Base-by-base conservation (phyloP, 2,329 filamentous ascomycete genomes). In the Colletotrichum cereale region DNA sequence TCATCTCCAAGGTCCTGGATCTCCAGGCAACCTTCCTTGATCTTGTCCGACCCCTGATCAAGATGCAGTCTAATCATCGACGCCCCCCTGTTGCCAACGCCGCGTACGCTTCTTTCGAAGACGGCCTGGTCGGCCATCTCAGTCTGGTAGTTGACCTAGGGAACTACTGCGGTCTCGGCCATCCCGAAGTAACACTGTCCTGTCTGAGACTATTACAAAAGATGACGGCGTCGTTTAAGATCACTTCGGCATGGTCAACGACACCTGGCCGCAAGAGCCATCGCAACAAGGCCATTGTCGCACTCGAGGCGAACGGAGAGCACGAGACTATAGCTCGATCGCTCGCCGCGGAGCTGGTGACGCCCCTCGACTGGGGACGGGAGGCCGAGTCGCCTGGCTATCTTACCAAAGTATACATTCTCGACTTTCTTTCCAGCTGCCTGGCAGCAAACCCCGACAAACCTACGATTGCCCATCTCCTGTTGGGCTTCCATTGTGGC, bases 1-100 rank as follows among this genome's bases (percentile, higher is more conserved):
- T 97, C 58, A 91, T 98, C 80, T 91, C 93, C 71, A 88, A 93
- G 74, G 90, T 97, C 5, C 87, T 98, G 79, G 93, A 95, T 73
- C 88, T 97, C 24, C 96, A 99, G 78, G 89, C 94, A 21, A 98
- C 96, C 0, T 99, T 97, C 79, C 87, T 97, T 52, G 92, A 98
- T 78, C 90, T 99, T 63, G 93, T 98, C 21, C 90, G 93, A 64
- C 94, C 95, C 3, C 82, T 94, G 14, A 86, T 97, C 75, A 93
- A 92, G 78, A 85, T 87, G 42, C 89, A 94, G 67, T 83, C 88
- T 26, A 87, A 86, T 36, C 84, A 87, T 58, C 87, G 89, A 62
- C 86, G 88, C 36, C 83, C 86, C 11, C 86, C 88, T 5, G 91
- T 96, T 29, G 88, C 92, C 0, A 94, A 93, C 75, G 89, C 92